Percentiles rank a stretch among this genome's conserved stretches.
Conservation (phyloP, 305 asterid species). For the Caryopteris hybrid region DNA sequence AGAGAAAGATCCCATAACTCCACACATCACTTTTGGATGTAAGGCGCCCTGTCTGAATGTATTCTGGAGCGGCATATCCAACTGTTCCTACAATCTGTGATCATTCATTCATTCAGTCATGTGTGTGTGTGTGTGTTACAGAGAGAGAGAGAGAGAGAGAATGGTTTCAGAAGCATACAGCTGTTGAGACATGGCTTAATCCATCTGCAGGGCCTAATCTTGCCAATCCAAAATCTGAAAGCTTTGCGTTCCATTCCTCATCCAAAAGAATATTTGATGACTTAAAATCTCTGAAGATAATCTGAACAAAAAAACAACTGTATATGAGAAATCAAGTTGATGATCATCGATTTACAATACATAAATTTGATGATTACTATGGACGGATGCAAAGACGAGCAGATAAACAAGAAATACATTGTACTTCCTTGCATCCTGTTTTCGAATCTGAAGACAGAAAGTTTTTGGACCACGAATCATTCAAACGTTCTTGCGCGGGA, state of each 20-base stretch:
- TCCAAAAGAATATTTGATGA: slow-evolving; percentile 91
- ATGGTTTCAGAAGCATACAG: slow-evolving; percentile 39
- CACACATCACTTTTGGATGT: slow-evolving; percentile 85
- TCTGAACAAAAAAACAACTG: slow-evolving; percentile 36
- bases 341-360: background rate
- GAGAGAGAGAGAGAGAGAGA: background rate
- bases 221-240: slow-evolving; percentile 89
- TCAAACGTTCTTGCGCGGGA: background rate
- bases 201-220: slow-evolving; percentile 86
- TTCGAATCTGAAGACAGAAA: no score
- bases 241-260: slow-evolving; percentile 82
- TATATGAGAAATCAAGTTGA: no score
- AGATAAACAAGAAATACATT: background rate
- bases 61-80: slow-evolving; percentile 95
- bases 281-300: slow-evolving; percentile 89
- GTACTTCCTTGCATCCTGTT: background rate
- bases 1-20: slow-evolving; percentile 90
- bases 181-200: slow-evolving; percentile 79
- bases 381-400: background rate
- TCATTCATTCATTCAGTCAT: background rate
- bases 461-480: no score
- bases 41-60: slow-evolving; percentile 83
- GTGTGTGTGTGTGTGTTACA: background rate
- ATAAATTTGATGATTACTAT: no score
- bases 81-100: slow-evolving; percentile 82